phyloP scores from a whole-genome alignment of 2,329 filamentous ascomycete species.

The Pezicula neosporulosa region DNA sequence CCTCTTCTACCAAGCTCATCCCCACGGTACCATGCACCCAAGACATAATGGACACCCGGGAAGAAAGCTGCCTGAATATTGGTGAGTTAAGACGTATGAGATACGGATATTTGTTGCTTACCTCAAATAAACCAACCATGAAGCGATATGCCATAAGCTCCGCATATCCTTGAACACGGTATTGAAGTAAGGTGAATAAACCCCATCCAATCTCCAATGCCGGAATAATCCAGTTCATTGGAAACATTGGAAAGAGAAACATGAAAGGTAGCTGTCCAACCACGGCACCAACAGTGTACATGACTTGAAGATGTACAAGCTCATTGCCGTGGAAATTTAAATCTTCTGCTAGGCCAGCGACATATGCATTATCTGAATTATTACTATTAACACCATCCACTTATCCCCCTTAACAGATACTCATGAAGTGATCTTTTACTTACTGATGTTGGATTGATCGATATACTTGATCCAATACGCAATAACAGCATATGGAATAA shows the following conservation, averaged over 20 bases:
- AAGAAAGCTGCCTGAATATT: slow-evolving; percentile 27
- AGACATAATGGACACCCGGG: slow-evolving; percentile 31
- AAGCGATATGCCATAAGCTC: slow-evolving; percentile 52
- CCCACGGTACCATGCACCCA: slow-evolving; percentile 32
- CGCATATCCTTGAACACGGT: slow-evolving; percentile 37
- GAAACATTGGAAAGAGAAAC: slow-evolving; percentile 23
- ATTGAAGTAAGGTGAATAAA: slow-evolving; percentile 23
- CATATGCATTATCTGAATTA: slow-evolving; percentile 27
- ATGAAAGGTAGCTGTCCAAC: slow-evolving; percentile 23
- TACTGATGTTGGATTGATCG: slow-evolving; percentile 21
- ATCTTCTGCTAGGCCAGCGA: slow-evolving; percentile 33
- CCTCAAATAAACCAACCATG: slow-evolving; percentile 50
- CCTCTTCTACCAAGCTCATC: slow-evolving; percentile 24
- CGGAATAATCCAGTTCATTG: slow-evolving; percentile 24
- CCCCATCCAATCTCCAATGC: slow-evolving; percentile 22
- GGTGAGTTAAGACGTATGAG: neutral
- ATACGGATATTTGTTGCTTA: slow-evolving; percentile 4
- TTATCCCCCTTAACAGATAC: too few species aligned
- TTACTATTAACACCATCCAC: neutral
- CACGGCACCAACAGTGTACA: slow-evolving; percentile 21
- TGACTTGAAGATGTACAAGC: slow-evolving; percentile 30
- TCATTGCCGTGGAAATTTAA: slow-evolving; percentile 48
- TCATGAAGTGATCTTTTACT: too few species aligned
- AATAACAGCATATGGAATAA: slow-evolving; percentile 53
- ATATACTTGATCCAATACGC: slow-evolving; percentile 44